Base-by-base conservation (phyloP, 2,329 filamentous ascomycete species). In the Claviceps citrina region DNA sequence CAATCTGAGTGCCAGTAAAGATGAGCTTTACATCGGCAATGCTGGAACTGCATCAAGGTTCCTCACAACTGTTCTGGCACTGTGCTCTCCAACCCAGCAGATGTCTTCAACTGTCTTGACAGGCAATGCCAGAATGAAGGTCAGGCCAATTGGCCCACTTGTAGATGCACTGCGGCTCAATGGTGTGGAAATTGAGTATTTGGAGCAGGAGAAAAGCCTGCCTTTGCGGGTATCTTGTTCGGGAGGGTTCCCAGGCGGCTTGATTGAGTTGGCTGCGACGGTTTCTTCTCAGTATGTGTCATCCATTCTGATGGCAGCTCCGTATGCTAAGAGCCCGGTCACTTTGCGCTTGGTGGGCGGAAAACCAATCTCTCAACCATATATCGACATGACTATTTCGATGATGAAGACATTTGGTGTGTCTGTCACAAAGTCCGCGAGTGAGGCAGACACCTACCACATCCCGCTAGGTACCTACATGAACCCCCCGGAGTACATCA, bases 231-330 rank as follows among this genome's bases (percentile, higher is more conserved):
- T 98, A 38, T 73, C 80, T 45, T 86, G 91, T 34, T 81, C 82
- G 19, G 80, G 78, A 36, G 89, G 87, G 4, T 81, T 95, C 49
- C 74, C 77, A 35, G 89, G 87, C 41, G 91, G 91, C 28, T 70
- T 81, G 22, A 95, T 98, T 51, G 83, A 93, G 56, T 71, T 98
- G 42, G 85, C 87, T 9, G 91, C 91, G 1, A 96, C 91, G 31
- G 82, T 96, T 13, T 98, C 91, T 7, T 96, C 91, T n/a, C 91
- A 98, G 62, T 98, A 96, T 55, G 91, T 98, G 28, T 96, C 91
- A 0, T 95, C 89, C 1, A 78, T 98, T 47, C 68, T 98, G 38
- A 93, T 98, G 84, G 93, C 86, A 43, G 91, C 91, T 0, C 91
- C 91, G 0, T 98, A 96, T 54, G 91, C 91, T 34, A 95, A 94